Conservation (phyloP, 345 rosid genomes). For the Salix dunnii region DNA sequence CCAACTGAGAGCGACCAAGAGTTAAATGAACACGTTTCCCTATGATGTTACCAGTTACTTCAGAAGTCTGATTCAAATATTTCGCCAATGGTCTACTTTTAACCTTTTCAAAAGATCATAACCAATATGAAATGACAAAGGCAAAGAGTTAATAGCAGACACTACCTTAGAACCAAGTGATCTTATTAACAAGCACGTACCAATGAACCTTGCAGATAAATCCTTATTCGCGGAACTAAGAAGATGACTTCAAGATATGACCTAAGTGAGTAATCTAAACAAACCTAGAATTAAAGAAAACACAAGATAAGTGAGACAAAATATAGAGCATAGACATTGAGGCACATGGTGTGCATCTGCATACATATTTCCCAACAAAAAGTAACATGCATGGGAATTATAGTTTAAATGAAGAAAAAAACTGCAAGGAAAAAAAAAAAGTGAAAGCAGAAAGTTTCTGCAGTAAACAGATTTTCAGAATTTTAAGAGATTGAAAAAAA, state of each 20-base stretch:
- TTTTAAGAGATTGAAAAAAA: background rate
- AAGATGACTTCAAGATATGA: slow-evolving; percentile 37
- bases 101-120: slow-evolving; percentile 17
- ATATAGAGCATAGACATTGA: background rate
- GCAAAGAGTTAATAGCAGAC: background rate
- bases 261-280: slow-evolving; percentile 33
- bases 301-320: background rate
- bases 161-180: background rate
- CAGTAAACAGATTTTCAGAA: too few relatives aligned
- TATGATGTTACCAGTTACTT: slow-evolving; percentile 16
- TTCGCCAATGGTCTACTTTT: slow-evolving; percentile 31
- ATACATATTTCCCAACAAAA: background rate
- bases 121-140: slow-evolving; percentile 6
- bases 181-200: slow-evolving; percentile 10
- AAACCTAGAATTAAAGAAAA: slow-evolving; percentile 22
- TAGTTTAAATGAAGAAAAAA: background rate
- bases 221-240: slow-evolving; percentile 34
- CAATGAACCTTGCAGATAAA: slow-evolving; percentile 36
- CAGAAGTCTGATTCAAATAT: slow-evolving; percentile 21
- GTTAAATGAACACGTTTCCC: slow-evolving; percentile 27
- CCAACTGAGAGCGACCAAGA: slow-evolving; percentile 37
- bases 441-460: background rate
- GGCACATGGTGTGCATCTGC: background rate
- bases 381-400: background rate
- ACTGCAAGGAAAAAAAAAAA: background rate